Base-by-base conservation (phyloP, 1,284 basidiomycete species). In the Exobasidium cylindrosporum region DNA sequence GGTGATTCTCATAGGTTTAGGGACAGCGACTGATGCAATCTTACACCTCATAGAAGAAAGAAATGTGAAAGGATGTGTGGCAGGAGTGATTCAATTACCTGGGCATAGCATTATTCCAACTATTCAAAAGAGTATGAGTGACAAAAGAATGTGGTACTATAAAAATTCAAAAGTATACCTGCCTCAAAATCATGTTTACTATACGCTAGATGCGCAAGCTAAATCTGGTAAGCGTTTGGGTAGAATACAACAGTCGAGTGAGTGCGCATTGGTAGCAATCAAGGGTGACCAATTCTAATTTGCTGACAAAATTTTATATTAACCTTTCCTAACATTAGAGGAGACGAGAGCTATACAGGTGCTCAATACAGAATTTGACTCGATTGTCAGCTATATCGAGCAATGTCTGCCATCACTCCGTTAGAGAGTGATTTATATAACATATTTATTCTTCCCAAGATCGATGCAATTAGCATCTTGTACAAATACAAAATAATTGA, bases 1-100 rank as follows among this genome's bases (percentile, higher is more conserved):
- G 30, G 84, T 97, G 17, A 82, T 97, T 24, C 76, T 98, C 6
- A 86, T 98, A 49, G 92, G 92, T 0, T 90, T 94, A 72, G 92
- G 92, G 2, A 85, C 87, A 0, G 94, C 90, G 0, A 91, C 89
- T 70, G 83, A 86, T 29, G 85, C 87, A 0, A 70, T 96, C 57
- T 87, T 90, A 81, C 84, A 88, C 32, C 83, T 97, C 35, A 82
- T 96, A 32, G 85, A 86, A 45, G 76, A 84, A 28, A 84, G 91
- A 78, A 82, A 91, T 21, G 58, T 60, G n/a, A 49, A 44, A 2
- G 13, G 35, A 44, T 26, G 26, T 31, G 29, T 53, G 40, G 13
- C 23, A 21, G 3, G 28, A 7, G 56, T 31, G 50, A 30, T 56
- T 21, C 53, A 55, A 44, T 21, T 55, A 4, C 53, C 53, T 21